Base-by-base conservation (phyloP, 2,329 filamentous ascomycete species). In the Colletotrichum coccodes region DNA sequence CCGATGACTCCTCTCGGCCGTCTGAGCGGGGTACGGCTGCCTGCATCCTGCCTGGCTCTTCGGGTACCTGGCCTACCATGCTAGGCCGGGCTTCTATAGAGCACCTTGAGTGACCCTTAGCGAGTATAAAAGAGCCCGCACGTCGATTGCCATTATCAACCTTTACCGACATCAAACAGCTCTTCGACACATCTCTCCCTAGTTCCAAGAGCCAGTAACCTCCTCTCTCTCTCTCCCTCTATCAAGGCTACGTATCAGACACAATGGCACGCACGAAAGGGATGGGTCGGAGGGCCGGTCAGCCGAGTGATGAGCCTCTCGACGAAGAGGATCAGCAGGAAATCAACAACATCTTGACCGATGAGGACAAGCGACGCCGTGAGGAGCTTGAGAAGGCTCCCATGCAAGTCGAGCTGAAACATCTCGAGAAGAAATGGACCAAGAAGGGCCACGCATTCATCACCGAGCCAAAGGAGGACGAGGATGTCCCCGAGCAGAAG, bases 401-500 rank as follows among this genome's bases (percentile, higher is more conserved):
- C 23, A 76, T 76, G 75, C 73, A 72, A 36, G 54, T 72, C 21
- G 74, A 76, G 60, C 72, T 79, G 60, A 78, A 78, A 66, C 75
- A 79, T 54, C 75, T 79, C 18, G 77, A 79, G 53, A 75, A 73
- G 53, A 76, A 75, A 26, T 76, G 73, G 62, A 77, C 76, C 53
- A 73, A 72, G 40, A 74, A 76, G 63, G 74, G 75, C 6, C 71
- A 72, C 21, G 62, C 62, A 9, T 76, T 75, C 49, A 73, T 78
- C 53, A 70, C 71, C 32, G 78, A 79, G 66, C 75, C 75, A 16
- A 74, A 74, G 56, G 74, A 75, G 53, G 77, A 71, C 40, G 75
- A 73, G 44, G 73, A 71, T 47, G 72, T 72, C 36, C 75, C 71
- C 5, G 76, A 74, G 26, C 61, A 75, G 12, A 74, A 74, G 64